Conservation (phyloP, 805 yeast genomes). For the Kluyveromyces nonfermentans region DNA sequence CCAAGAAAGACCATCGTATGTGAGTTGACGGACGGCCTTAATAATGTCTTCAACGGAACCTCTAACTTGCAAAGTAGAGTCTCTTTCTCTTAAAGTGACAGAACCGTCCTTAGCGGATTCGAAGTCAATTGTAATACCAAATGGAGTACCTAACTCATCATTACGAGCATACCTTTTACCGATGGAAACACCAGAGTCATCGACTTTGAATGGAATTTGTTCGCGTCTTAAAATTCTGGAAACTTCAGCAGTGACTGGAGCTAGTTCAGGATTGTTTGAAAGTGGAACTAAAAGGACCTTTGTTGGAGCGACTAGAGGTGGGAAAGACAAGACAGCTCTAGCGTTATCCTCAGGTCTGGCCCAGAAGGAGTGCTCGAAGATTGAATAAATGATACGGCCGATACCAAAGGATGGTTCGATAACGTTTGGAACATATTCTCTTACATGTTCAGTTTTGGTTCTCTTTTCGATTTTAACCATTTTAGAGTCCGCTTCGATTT, state of each 20-base stretch:
- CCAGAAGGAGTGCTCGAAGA: conserved; percentile 95
- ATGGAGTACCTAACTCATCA: conserved; percentile 98
- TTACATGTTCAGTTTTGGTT: conserved; percentile 76
- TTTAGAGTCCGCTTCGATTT: conserved; percentile 62
- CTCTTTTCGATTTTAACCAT: conserved; percentile 70
- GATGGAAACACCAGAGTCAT: conserved; percentile 93
- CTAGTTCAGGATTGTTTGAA: conserved; percentile 71
- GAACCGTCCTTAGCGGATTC: conserved; percentile 82
- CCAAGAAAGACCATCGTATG: conserved; percentile 74
- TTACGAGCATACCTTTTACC: conserved; percentile 98
- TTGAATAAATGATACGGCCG: conserved; percentile 89
- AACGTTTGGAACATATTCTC: conserved; percentile 94
- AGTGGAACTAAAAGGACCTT: conserved; percentile 93
- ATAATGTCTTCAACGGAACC: conserved; percentile 70
- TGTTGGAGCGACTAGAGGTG: conserved; percentile 95
- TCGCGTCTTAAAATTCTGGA: conserved; percentile 62
- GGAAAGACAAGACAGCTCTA: conserved; percentile 85
- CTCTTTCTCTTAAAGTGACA: conserved; percentile 94
- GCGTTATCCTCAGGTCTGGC: conserved; percentile 81
- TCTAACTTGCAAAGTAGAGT: conserved; percentile 92
- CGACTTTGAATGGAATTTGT: conserved; percentile 90
- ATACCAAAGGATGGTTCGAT: conserved; percentile 99
- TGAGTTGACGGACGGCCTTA: conserved; percentile 64
- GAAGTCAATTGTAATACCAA: conserved; percentile 94
- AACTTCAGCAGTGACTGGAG: conserved; percentile 63